Evolutionary conservation across 805 yeast genomes (phyloP), one percentile per base, ranked within the genome.

Genomic region (Cyberlindnera meyerae): DNA sequence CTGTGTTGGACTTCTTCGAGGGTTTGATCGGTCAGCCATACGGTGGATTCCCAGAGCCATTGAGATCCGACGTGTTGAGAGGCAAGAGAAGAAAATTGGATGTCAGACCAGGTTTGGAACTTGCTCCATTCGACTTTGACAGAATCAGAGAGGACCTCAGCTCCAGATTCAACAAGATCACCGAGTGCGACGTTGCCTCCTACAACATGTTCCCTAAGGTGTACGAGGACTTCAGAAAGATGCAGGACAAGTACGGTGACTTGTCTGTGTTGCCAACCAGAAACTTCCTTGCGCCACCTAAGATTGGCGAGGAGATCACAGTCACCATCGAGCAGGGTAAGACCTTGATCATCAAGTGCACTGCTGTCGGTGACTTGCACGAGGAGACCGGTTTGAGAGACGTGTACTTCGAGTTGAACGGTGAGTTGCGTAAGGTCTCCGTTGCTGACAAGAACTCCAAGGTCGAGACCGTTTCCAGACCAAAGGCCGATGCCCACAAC

Each of bases 41-140:
- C 61, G 99, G 98, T 51, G 99, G 99, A 8, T 93, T 93, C 95
- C 98, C 99, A 42, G 99, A 93, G 68, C 98, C 99, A 27, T 73
- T 93, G 65, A 81, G 99, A 68, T 73, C 96, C 27, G 86, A 89
- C 62, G 75, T 93, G 45, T 77, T 93, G 57, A 78, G 79, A 55
- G 94, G 89, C 62, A 88, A 88, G 80, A 83, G 98, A 70, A 79
- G 84, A 67, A 87, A 87, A 67, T 76, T 93, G 65, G 76, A 79
- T 44, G 68, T 71, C 50, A 81, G 99, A 67, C 98, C 99, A 29
- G 99, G 99, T 47, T 76, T 90, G 60, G 79, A 78, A 54, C 71
- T 93, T 60, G 75, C 79, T 38, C 97, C 99, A 49, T 71, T 88
- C 54, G 86, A 93, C 62, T 70, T 93, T 52, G 73, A 61, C 18